Evolutionary conservation across 2,329 filamentous ascomycete genomes (phyloP), one percentile per base, ranked within the genome.

Genomic region (Teratosphaeriaceae sp.): DNA sequence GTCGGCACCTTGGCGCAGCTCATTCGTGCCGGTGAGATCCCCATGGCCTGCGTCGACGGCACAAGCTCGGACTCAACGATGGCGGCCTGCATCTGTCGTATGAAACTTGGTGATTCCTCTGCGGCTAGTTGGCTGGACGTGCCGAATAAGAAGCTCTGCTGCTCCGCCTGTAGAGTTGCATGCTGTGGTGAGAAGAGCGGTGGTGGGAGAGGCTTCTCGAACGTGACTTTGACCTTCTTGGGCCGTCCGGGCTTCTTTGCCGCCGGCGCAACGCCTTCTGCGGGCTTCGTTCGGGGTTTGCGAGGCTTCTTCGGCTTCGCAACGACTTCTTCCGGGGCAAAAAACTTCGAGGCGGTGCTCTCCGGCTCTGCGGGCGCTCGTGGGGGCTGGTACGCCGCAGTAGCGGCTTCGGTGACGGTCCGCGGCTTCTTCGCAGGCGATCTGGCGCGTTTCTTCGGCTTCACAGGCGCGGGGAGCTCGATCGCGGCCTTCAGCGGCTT

Each of bases 71-170:
- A 85, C 27, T 69, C 70, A 48, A 71, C 72, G 49, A 85, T 74
- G 1, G 80, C 81, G 41, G 70, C 59, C 41, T 85, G 79, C 16
- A 85, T 63, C 35, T 84, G 75, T 22, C 74, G 72, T 13, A 85
- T 62, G 19, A 81, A 74, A 0, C 75, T 76, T 0, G 84, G 84
- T 0, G 84, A 85, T 26, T 88, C 79, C 44, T 88, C 84, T 42
- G 75, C 69, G 12, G 82, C 83, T 19, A 94, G 67, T 60, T 94
- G 88, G 60, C 88, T 94, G 1, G 84, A 89, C 0, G 87, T 92
- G 1, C 87, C 88, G 64, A 94, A 94, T 0, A 94, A 66, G 57
- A 89, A 85, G 46, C 88, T 79, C 59, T 92, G 88, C 1, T 75
- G 70, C 2, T 76, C 71, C 12, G 84, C 75, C 51, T 83, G 75